These are phyloP conservation scores for Aegilops sharonensis DNA, from an alignment of 176 grass and related monocot species.

Conservation along the genomic window DNA sequence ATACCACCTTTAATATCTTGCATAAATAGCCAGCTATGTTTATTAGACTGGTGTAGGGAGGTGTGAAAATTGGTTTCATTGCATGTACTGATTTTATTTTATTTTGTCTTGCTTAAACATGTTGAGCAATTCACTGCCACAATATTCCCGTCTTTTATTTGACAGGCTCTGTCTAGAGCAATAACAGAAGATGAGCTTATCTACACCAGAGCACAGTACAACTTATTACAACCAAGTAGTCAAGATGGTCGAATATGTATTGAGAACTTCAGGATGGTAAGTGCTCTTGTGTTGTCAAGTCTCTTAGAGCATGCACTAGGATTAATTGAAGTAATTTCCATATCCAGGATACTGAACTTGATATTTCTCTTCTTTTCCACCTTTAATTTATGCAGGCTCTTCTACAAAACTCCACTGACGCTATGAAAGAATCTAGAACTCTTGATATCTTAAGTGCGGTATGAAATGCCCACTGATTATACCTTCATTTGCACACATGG, in stretches of 20 bases:
- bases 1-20: neutral
- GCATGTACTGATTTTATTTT: neutral
- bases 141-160: slow-evolving; percentile 10
- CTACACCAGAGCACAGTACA: slow-evolving; percentile 82
- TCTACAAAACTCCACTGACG: slow-evolving; percentile 73
- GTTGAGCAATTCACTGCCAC: neutral
- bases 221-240: slow-evolving; percentile 77
- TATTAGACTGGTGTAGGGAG: neutral
- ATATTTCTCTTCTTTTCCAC: neutral
- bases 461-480: slow-evolving; percentile 34
- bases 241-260: slow-evolving; percentile 72
- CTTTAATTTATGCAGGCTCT: slow-evolving; percentile 68
- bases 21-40: slow-evolving; percentile 23
- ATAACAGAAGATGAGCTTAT: slow-evolving; percentile 94
- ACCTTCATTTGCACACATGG: slow-evolving; percentile 15
- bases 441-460: slow-evolving; percentile 89
- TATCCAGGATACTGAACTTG: neutral
- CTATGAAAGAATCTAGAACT: slow-evolving; percentile 92
- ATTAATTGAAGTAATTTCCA: neutral
- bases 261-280: slow-evolving; percentile 90
- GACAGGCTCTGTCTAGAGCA: slow-evolving; percentile 84
- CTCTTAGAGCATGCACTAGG: neutral
- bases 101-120: neutral
- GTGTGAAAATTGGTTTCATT: neutral
- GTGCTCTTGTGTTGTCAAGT: slow-evolving; percentile 14